phyloP scores from a whole-genome alignment of 768 basidiomycete genomes.

The Termitomyces sp. region DNA sequence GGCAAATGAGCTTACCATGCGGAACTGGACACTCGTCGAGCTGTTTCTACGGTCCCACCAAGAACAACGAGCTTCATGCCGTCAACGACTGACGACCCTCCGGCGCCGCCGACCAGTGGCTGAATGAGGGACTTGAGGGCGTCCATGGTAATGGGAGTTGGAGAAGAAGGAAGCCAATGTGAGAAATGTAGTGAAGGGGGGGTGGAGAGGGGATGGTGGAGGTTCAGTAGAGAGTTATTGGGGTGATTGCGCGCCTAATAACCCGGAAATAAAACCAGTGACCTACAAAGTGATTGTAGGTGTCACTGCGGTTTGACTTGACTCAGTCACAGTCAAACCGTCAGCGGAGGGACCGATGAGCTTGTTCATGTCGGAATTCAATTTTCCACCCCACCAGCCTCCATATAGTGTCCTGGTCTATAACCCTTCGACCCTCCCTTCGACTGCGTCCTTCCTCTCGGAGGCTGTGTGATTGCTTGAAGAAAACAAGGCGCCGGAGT shows the following conservation, averaged over 20 bases:
- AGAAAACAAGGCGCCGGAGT: neutral
- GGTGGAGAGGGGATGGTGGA: conserved; percentile 15
- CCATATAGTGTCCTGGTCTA: neutral
- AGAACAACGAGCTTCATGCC: conserved; percentile 89
- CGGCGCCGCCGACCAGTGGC: conserved; percentile 74
- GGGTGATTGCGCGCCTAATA: conserved; percentile 19
- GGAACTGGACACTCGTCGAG: conserved; percentile 76
- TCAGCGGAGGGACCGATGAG: conserved; percentile 11
- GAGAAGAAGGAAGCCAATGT: conserved; percentile 23
- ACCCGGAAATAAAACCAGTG: conserved; percentile 19
- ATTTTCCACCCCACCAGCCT: conserved; percentile 11
- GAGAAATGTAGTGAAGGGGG: conserved; percentile 13
- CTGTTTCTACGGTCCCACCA: conserved; percentile 86
- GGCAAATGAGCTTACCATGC: conserved; percentile 58
- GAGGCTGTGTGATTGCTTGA: neutral
- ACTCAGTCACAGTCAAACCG: conserved; percentile 23
- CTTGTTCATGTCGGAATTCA: conserved; percentile 6
- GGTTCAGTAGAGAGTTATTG: conserved; percentile 9
- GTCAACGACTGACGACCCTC: conserved; percentile 78
- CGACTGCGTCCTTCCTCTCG: neutral
- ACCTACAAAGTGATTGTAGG: conserved; percentile 9
- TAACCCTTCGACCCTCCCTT: neutral
- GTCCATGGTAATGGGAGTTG: conserved; percentile 51
- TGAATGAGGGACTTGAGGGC: conserved; percentile 78
- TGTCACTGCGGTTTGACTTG: conserved; percentile 16